Conservation (phyloP, 2,329 filamentous ascomycete species). For the Fusarium tuaranense region DNA sequence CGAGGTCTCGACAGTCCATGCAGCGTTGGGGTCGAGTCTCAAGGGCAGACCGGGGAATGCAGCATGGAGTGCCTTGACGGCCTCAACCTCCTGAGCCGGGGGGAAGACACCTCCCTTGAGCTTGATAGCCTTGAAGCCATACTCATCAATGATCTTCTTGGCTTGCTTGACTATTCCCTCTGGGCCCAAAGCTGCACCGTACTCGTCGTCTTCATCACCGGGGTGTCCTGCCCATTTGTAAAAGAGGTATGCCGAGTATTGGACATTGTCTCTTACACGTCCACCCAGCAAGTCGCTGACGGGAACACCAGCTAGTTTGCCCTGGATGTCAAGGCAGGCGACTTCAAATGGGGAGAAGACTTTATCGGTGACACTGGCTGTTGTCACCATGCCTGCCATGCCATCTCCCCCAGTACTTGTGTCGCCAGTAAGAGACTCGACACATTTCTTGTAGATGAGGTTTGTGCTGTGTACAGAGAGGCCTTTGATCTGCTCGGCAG, state of each 20-base stretch:
- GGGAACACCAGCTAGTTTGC: constrained; percentile 53
- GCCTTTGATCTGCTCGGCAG: constrained; percentile 46
- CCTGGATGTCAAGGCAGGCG: constrained; percentile 56
- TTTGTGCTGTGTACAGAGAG: constrained; percentile 72
- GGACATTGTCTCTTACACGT: constrained; percentile 52
- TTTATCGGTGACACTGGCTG: constrained; percentile 54
- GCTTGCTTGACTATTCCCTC: constrained; percentile 51
- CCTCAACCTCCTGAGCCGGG: constrained; percentile 53
- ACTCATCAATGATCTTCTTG: constrained; percentile 54
- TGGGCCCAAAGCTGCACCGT: constrained; percentile 51
- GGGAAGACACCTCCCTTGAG: constrained; percentile 57
- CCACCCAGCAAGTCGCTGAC: constrained; percentile 55
- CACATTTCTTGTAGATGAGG: constrained; percentile 84
- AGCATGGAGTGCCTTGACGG: constrained; percentile 51
- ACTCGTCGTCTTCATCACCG: constrained; percentile 54
- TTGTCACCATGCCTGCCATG: constrained; percentile 62
- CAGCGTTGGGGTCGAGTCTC: constrained; percentile 53
- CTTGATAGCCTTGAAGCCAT: constrained; percentile 57
- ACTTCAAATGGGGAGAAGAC: constrained; percentile 58
- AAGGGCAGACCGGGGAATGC: constrained; percentile 53
- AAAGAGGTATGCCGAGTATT: constrained; percentile 58
- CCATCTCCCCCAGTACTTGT: constrained; percentile 64
- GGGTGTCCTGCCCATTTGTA: constrained; percentile 58
- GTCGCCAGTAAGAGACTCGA: constrained; percentile 76
- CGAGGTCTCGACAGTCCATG: constrained; percentile 54